Evolutionary conservation across 1,284 basidiomycete species (phyloP).

Genomic region (Tilletia horrida): DNA sequence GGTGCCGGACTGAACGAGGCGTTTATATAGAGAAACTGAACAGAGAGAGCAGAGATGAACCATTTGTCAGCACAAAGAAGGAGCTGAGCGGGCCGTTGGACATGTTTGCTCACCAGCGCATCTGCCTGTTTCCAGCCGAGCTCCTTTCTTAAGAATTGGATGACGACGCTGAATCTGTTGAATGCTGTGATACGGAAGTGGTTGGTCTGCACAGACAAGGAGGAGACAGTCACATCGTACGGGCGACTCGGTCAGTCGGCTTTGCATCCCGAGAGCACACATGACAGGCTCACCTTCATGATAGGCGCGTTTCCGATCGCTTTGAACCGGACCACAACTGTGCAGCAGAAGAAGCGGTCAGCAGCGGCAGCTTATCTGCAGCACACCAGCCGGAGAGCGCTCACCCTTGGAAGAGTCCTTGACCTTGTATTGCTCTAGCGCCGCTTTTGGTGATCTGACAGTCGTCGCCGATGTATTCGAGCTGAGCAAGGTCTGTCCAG

Average conservation of each 20-base stretch:
- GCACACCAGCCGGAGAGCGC: no score
- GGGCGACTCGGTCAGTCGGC: background rate
- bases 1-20: constrained; percentile 91
- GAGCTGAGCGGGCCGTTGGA: constrained; percentile 24
- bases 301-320: constrained; percentile 97
- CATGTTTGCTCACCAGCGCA: constrained; percentile 66
- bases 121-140: constrained; percentile 82
- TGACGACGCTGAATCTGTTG: constrained; percentile 91
- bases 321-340: constrained; percentile 95
- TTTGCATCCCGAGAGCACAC: background rate
- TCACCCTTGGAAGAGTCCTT: constrained; percentile 47
- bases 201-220: constrained; percentile 64
- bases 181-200: constrained; percentile 95
- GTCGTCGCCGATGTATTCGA: background rate
- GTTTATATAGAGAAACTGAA: constrained; percentile 94
- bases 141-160: constrained; percentile 86
- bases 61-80: background rate
- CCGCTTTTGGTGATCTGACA: constrained; percentile 19
- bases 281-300: constrained; percentile 65
- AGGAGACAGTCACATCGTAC: background rate
- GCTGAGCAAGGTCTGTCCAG: background rate
- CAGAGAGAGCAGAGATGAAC: background rate
- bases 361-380: no score
- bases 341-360: background rate
- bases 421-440: constrained; percentile 49